Conservation (phyloP, 805 yeast species). For the Pichia paraexigua region DNA sequence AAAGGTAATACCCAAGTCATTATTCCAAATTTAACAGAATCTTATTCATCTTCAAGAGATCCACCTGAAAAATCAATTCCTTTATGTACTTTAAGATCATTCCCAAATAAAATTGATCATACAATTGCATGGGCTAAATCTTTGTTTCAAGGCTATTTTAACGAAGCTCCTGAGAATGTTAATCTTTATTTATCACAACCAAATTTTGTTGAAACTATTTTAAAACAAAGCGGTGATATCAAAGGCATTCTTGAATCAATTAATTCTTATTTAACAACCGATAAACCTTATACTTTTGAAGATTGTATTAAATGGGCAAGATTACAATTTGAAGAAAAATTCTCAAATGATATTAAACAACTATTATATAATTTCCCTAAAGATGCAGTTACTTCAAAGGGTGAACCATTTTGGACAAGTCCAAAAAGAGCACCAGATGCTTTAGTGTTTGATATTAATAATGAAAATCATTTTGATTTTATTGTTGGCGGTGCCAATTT, state of each 20-base stretch:
- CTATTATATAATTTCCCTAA: constrained; percentile 89
- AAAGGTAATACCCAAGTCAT: constrained; percentile 98
- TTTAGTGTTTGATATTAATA: constrained; percentile 65
- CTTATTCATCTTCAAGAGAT: constrained; percentile 92
- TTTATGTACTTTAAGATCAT: constrained; percentile 90
- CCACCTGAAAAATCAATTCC: constrained; percentile 99
- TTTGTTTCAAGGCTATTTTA: constrained; percentile 83
- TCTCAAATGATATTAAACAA: constrained; percentile 79
- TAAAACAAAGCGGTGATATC: constrained; percentile 89
- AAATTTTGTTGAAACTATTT: constrained; percentile 80
- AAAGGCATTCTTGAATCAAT: constrained; percentile 82
- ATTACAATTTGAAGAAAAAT: constrained; percentile 77
- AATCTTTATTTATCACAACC: constrained; percentile 87
- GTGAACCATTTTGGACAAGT: constrained; percentile 96
- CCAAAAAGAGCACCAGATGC: constrained; percentile 95
- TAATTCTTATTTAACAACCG: constrained; percentile 53
- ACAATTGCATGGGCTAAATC: constrained; percentile 99
- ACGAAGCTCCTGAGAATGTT: constrained; percentile 88
- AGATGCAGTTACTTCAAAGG: constrained; percentile 84
- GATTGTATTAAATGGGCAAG: constrained; percentile 97
- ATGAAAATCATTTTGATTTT: constrained; percentile 74
- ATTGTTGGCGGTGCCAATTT: constrained; percentile 85
- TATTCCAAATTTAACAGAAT: constrained; percentile 88
- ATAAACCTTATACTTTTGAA: constrained; percentile 84
- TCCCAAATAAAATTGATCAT: constrained; percentile 97